Percentiles rank a stretch among this genome's conserved stretches.
phyloP scores from a whole-genome alignment of 176 grass and related monocot species.

The Luzula sylvatica region DNA sequence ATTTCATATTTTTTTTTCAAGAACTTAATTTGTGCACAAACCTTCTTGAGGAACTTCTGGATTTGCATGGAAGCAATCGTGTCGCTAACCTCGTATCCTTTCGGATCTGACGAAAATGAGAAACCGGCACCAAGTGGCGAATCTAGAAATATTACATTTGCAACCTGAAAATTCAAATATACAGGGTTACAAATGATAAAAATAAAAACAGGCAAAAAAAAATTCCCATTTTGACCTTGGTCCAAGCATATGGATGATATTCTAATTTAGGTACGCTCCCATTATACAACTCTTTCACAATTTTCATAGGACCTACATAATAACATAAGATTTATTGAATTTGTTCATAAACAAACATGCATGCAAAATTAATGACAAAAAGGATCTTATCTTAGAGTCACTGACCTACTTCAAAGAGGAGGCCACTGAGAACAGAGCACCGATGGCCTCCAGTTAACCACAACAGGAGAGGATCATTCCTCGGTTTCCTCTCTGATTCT shows the following conservation, averaged over 20 bases:
- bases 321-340: neutral
- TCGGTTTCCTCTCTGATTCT: constrained; percentile 36
- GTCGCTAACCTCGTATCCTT: constrained; percentile 39
- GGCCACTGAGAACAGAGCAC: constrained; percentile 24
- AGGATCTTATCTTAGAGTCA: neutral
- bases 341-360: neutral
- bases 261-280: constrained; percentile 26
- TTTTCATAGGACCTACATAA: constrained; percentile 29
- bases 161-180: constrained; percentile 16
- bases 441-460: constrained; percentile 32
- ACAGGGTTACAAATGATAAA: neutral
- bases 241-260: constrained; percentile 30
- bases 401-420: constrained; percentile 31
- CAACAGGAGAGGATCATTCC: constrained; percentile 20
- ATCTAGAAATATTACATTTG: constrained; percentile 51
- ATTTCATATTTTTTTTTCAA: neutral
- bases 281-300: constrained; percentile 18
- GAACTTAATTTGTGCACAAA: neutral
- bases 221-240: constrained; percentile 22
- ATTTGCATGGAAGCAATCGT: constrained; percentile 27
- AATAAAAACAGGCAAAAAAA: neutral
- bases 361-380: neutral
- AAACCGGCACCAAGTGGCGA: constrained; percentile 57
- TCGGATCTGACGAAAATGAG: constrained; percentile 26
- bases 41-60: constrained; percentile 40